phyloP scores from a whole-genome alignment of 805 yeast species.

The Wickerhamomyces xylosicus region DNA sequence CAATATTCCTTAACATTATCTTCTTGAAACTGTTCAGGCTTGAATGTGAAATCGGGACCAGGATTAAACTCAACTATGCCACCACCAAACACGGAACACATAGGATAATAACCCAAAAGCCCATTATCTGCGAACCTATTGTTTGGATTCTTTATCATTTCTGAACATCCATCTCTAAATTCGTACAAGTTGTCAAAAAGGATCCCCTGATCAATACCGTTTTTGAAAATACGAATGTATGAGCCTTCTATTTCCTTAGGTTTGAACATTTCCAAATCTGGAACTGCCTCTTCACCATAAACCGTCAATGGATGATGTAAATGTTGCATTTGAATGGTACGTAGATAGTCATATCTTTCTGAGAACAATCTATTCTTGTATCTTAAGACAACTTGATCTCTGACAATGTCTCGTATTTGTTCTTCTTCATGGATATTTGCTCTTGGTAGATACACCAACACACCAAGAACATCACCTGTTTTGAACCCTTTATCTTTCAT shows the following conservation, averaged over 20 bases:
- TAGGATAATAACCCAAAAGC: conserved; percentile 82
- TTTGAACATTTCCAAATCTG: conserved; percentile 35
- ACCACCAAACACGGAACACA: conserved; percentile 69
- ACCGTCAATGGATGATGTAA: conserved; percentile 61
- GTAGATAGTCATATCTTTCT: conserved; percentile 75
- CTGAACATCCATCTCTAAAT: conserved; percentile 72
- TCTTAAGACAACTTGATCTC: conserved; percentile 85
- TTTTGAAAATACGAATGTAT: conserved; percentile 58
- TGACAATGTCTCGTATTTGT: conserved; percentile 33
- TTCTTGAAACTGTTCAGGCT: conserved; percentile 25
- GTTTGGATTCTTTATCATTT: conserved; percentile 24
- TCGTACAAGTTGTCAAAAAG: conserved; percentile 62
- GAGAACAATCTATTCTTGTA: conserved; percentile 69
- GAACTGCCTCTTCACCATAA: conserved; percentile 56
- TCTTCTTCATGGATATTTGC: conserved; percentile 22
- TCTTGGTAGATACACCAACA: conserved; percentile 61
- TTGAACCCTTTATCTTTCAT: conserved; percentile 44
- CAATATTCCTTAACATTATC: conserved; percentile 37
- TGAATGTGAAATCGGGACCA: conserved; percentile 48
- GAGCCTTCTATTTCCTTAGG: conserved; percentile 47
- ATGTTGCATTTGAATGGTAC: conserved; percentile 64
- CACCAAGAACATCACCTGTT: conserved; percentile 77
- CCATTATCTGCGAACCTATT: conserved; percentile 63
- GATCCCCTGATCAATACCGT: conserved; percentile 59
- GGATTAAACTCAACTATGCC: conserved; percentile 68